A percentile compares a stretch with the other conserved stretches of the same genome.
Conservation (phyloP, 768 basidiomycete genomes). For the Hericium erinaceus region DNA sequence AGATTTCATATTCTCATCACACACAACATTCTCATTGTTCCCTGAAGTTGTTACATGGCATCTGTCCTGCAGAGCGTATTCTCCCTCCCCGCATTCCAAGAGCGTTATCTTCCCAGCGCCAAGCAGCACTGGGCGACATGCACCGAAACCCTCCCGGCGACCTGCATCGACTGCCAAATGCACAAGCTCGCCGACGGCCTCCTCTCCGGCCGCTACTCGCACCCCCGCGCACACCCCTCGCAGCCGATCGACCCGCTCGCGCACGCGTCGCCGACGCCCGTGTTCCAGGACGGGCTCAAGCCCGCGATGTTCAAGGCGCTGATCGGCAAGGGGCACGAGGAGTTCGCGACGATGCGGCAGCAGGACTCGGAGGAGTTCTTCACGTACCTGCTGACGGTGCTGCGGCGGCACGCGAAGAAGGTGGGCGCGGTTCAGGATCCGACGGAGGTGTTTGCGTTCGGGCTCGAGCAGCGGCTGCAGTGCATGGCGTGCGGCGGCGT, state of each 20-base stretch:
- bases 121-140: slow-evolving; percentile 53
- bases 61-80: slow-evolving; percentile 86
- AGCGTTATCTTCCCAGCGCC: slow-evolving; percentile 51
- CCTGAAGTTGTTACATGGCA: slow-evolving; percentile 87
- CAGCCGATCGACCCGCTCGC: slow-evolving; percentile 24
- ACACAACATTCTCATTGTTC: background rate
- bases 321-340: slow-evolving; percentile 86
- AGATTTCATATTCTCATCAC: background rate
- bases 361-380: slow-evolving; percentile 97
- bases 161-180: slow-evolving; percentile 94
- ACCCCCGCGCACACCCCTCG: slow-evolving; percentile 33
- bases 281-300: slow-evolving; percentile 78
- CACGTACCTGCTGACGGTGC: slow-evolving; percentile 61
- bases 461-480: slow-evolving; percentile 79
- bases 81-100: slow-evolving; percentile 66
- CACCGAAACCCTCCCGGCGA: slow-evolving; percentile 57
- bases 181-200: slow-evolving; percentile 88
- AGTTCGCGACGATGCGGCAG: slow-evolving; percentile 94
- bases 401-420: slow-evolving; percentile 59
- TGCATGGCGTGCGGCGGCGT: slow-evolving; percentile 74
- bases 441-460: slow-evolving; percentile 71
- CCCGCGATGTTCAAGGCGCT: slow-evolving; percentile 82
- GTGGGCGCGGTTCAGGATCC: slow-evolving; percentile 43
- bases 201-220: slow-evolving; percentile 84
- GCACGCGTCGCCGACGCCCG: slow-evolving; percentile 32